These are phyloP conservation scores for Boletus bicolor DNA, from an alignment of 768 basidiomycete species.

Conservation along the genomic window DNA sequence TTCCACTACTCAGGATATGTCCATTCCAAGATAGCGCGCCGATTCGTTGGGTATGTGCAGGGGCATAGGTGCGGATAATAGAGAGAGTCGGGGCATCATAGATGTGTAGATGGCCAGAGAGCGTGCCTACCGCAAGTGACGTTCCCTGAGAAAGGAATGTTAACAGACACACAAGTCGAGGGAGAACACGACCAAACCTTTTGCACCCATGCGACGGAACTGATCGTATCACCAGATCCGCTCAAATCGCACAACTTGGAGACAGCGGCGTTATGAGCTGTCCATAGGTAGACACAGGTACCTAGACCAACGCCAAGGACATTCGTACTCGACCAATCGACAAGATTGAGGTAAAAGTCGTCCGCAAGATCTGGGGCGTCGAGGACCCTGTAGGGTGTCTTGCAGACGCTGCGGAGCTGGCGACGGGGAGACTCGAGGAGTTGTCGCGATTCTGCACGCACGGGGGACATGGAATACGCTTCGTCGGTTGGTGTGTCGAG, in stretches of 20 bases:
- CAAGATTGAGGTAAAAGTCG: conserved; percentile 97
- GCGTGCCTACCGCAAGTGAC: conserved; percentile 89
- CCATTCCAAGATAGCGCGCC: conserved; percentile 95
- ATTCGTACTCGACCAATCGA: conserved; percentile 96
- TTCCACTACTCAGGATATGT: conserved; percentile 83
- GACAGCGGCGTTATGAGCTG: conserved; percentile 88
- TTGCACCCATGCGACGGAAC: conserved; percentile 92
- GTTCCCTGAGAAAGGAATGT: conserved; percentile 51
- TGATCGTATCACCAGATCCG: conserved; percentile 65
- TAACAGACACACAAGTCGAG: not conserved
- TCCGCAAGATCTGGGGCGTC: conserved; percentile 97
- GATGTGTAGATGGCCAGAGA: conserved; percentile 85
- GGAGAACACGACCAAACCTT: conserved; percentile 36
- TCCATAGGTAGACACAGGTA: conserved; percentile 95
- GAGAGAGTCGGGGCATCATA: conserved; percentile 84
- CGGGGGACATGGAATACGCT: conserved; percentile 87
- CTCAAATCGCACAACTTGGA: conserved; percentile 85
- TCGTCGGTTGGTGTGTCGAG: conserved; percentile 86
- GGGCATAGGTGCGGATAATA: conserved; percentile 74
- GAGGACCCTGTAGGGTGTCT: conserved; percentile 94
- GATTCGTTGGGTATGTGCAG: conserved; percentile 85
- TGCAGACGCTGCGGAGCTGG: conserved; percentile 78
- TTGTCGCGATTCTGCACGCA: conserved; percentile 76
- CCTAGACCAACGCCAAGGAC: conserved; percentile 92
- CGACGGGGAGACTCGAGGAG: conserved; percentile 84